Evolutionary conservation across 306 rosid species (phyloP), one percentile per base, ranked within the genome.

Genomic region (Ziziphus jujuba): DNA sequence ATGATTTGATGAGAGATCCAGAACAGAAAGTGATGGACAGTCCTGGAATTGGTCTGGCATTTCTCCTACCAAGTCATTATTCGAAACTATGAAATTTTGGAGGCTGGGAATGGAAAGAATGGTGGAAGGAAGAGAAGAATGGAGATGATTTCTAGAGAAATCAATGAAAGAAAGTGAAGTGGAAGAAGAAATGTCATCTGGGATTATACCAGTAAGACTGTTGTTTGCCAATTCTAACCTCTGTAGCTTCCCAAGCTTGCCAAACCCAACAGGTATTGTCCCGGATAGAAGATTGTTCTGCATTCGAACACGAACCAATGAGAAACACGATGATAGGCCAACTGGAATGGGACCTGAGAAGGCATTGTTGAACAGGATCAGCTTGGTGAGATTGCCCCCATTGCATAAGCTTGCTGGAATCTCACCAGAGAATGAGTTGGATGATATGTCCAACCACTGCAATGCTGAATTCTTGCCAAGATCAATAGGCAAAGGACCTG

Each of bases 171-270:
- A 88, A 71, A 93, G 96, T 1, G 99, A 87, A n/a, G 74, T 73
- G 55, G 99, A 93, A 72, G 72, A 83, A 61, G 95, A 73, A 65
- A 93, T 79, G 69, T 93, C 99, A 67, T 72, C 79, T 28, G 97
- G 97, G 72, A 93, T 87, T 74, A 67, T 81, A 73, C 96, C 97
- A 56, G 78, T 82, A 62, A 93, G 95, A 81, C 81, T 88, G 77
- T 93, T 93, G 59, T 93, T 93, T 43, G 99, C 95, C 54, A 93
- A 87, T 63, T 90, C 99, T 81, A 93, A 86, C 79, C 97, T 88
- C 73, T 88, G 87, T 73, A 93, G 97, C 81, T 76, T 88, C 77
- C 72, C 83, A 52, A 90, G 97, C 82, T 84, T 87, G 50, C 99
- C 96, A 72, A 93, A 73, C 56, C 99, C 99, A 44, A 76, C 69